Evolutionary conservation across 345 rosid species (phyloP), one percentile per base, ranked within the genome.

Genomic region (Lumnitzera littorea): DNA sequence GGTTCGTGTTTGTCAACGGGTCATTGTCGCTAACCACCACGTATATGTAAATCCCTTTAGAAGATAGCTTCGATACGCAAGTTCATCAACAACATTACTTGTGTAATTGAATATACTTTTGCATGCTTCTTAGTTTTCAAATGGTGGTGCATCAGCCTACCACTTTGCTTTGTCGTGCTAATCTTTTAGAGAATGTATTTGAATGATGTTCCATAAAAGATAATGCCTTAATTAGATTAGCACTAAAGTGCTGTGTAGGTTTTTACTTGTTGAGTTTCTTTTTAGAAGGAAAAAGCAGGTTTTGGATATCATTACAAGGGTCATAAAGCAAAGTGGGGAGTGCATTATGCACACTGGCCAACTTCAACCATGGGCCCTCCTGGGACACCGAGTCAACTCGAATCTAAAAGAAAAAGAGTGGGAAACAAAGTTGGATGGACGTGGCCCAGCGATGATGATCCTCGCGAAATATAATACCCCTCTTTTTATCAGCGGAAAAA

Each of bases 391-490:
- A 58, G 72, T 54, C 77, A 58, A 54, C 2, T 46, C 23, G 50
- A 41, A 46, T n/a, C n/a, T n/a, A n/a, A n/a, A n/a, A n/a, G n/a
- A n/a, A n/a, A n/a, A n/a, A n/a, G n/a, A n/a, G n/a, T n/a, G n/a
- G n/a, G 81, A 69, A 67, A 65, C 81, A 70, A 61, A 50, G 58
- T 57, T 63, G 50, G 61, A 62, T 69, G 78, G 78, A 60, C 36
- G 27, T 76, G 81, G 78, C 75, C 89, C 83, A 67, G 64, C 51
- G 24, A 36, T 72, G 62, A 74, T 70, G 17, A 72, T 62, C 60
- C 56, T 51, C 4, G 13, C 3, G 5, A 50, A 54, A 53, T n/a
- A n/a, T n/a, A n/a, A n/a, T n/a, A n/a, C n/a, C n/a, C n/a, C n/a
- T n/a, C n/a, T n/a, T n/a, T 63, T 15, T 43, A 57, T 51, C 43